A percentile compares a stretch with the other conserved stretches of the same genome.
Conservation (phyloP, 306 rosid genomes). For the Citrullus amarus region DNA sequence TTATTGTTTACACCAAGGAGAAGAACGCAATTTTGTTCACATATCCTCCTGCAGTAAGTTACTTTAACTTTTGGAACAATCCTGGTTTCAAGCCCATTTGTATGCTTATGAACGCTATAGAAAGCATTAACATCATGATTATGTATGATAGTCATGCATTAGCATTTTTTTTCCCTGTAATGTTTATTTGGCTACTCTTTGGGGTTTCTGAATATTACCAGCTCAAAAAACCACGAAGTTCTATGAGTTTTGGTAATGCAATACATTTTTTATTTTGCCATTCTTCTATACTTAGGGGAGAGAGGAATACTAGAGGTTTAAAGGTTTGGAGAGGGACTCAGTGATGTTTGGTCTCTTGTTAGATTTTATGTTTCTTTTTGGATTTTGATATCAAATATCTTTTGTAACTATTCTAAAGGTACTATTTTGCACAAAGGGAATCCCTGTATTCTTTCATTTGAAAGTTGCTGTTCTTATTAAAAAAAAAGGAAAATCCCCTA, state of each 20-base stretch:
- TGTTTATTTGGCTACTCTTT: background rate
- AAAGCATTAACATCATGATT: background rate
- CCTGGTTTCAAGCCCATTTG: background rate
- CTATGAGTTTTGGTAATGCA: background rate
- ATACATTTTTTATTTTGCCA: background rate
- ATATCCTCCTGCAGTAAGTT: conserved; percentile 64
- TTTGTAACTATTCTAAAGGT: too few species aligned
- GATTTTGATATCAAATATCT: too few species aligned
- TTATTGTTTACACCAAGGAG: conserved; percentile 75
- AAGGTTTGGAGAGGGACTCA: too few species aligned
- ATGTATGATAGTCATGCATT: background rate
- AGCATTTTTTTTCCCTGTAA: too few species aligned
- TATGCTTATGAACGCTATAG: background rate
- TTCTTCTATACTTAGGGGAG: background rate
- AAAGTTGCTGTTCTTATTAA: too few species aligned
- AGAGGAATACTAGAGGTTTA: too few species aligned
- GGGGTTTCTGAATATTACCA: background rate
- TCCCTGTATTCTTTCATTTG: too few species aligned
- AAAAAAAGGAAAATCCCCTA: too few species aligned
- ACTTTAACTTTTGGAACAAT: background rate
- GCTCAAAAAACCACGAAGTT: background rate
- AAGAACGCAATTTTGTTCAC: conserved; percentile 84
- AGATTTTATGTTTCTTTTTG: too few species aligned
- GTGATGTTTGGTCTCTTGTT: too few species aligned
- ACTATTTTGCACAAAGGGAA: too few species aligned